These are phyloP conservation scores for Picea engelmannii DNA, from an alignment of 83 land plant species.

Conservation along the genomic window DNA sequence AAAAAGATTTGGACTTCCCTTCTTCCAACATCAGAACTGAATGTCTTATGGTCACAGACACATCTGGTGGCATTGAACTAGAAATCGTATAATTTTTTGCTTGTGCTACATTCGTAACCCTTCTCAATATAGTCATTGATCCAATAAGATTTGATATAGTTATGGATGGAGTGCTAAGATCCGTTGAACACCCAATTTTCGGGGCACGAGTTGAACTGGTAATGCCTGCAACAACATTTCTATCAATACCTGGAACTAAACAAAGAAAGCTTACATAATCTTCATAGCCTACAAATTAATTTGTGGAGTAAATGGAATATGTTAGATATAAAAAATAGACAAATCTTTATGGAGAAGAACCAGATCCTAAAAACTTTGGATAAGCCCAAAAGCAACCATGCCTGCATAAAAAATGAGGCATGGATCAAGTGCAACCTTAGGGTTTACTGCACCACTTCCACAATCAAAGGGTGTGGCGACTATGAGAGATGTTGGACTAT, in stretches of 20 bases:
- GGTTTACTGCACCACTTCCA: conserved; percentile 84
- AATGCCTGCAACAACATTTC: conserved; percentile 45
- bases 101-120: conserved; percentile 72
- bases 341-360: not conserved
- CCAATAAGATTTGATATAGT: conserved; percentile 63
- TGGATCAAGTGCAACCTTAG: conserved; percentile 84
- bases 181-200: conserved; percentile 35
- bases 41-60: conserved; percentile 68
- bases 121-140: conserved; percentile 50
- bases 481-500: conserved; percentile 24
- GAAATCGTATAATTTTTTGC: conserved; percentile 68
- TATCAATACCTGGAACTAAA: conserved; percentile 63
- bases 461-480: conserved; percentile 85
- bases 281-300: conserved; percentile 47
- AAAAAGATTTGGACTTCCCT: conserved; percentile 49
- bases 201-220: conserved; percentile 49
- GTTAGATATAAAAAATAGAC: not conserved
- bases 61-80: conserved; percentile 51
- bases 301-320: not conserved
- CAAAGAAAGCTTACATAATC: conserved; percentile 82
- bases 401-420: conserved; percentile 83
- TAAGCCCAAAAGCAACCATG: conserved; percentile 18
- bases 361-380: not conserved
- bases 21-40: conserved; percentile 61
- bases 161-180: conserved; percentile 78